Base-by-base conservation (phyloP, 2,329 filamentous ascomycete species). In the Juglanconis juglandina region DNA sequence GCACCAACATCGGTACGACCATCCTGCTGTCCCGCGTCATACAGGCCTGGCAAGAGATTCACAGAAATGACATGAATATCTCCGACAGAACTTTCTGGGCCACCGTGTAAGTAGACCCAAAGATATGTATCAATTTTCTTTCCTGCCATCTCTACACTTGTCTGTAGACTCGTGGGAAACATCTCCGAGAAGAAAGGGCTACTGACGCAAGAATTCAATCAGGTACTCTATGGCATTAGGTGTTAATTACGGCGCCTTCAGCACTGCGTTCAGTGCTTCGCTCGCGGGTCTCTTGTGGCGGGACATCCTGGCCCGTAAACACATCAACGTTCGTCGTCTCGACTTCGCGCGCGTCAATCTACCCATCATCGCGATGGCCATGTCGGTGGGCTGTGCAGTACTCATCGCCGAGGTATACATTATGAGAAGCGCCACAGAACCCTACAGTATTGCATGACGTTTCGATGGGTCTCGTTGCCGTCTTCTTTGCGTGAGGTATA, bases 231-330 rank as follows among this genome's bases (percentile, higher is more conserved):
- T 91, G 87, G 88, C 88, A 0, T 74, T 92, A 0, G 88, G 88
- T 2, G 86, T 91, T 62, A 91, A 92, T 70, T 91, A 87, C 60
- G 88, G 88, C 4, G 89, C 88, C 0, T 91, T 91, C 68, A 90
- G 87, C 68, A 84, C 85, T 0, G 86, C 87, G 0, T 90, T 92
- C 66, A 89, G 86, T 64, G 88, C 87, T 0, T 90, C 87, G 0
- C 72, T 91, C 1, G 89, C 89, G 1, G 89, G 88, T 1, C 77
- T 92, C 8, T 74, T 91, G 0, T 92, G 89, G 89, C 79, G 87
- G 2, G 87, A 91, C 63, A 91, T 92, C 17, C 77, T 91, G 1
- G 73, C 71, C 0, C 77, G 87, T 34, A 91, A 91, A 69, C 82
- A 89, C 64, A 91, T 92, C 60, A 79, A 76, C 41, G 87, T 92